Percentiles rank a stretch among this genome's conserved stretches.
These are phyloP conservation scores for Plasmodium sp. DNA, from an alignment of 169 alveolate species.

Conservation along the genomic window DNA sequence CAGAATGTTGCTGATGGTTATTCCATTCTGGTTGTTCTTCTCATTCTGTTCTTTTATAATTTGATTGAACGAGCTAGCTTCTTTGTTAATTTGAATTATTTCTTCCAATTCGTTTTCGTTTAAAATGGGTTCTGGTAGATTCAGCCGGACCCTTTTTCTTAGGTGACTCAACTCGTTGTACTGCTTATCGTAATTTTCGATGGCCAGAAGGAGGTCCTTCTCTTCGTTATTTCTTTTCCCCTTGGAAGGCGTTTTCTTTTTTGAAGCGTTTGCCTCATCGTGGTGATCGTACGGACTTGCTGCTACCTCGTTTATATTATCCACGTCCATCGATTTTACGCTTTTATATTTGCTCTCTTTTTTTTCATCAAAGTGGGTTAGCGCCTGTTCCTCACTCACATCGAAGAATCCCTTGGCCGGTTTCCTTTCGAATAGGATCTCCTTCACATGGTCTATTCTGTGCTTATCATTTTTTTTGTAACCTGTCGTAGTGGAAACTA, in stretches of 20 bases:
- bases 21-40: background rate
- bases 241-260: background rate
- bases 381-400: constrained; percentile 88
- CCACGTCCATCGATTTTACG: constrained; percentile 66
- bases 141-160: constrained; percentile 48
- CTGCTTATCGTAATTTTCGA: constrained; percentile 69
- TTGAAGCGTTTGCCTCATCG: background rate
- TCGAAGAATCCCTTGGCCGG: constrained; percentile 96
- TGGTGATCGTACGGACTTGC: background rate
- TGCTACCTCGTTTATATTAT: constrained; percentile 14
- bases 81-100: constrained; percentile 67
- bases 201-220: constrained; percentile 6
- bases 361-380: constrained; percentile 86
- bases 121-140: constrained; percentile 59
- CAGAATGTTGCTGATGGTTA: constrained; percentile 34
- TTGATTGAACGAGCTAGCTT: constrained; percentile 51
- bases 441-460: constrained; percentile 95
- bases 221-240: constrained; percentile 40
- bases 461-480: constrained; percentile 87
- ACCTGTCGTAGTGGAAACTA: constrained; percentile 85
- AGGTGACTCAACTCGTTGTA: constrained; percentile 54
- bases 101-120: constrained; percentile 70
- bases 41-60: constrained; percentile 56
- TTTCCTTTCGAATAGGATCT: constrained; percentile 95
- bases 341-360: background rate